These are phyloP conservation scores for Penicillium roqueforti DNA, from an alignment of 495 filamentous ascomycete genomes.

Conservation along the genomic window DNA sequence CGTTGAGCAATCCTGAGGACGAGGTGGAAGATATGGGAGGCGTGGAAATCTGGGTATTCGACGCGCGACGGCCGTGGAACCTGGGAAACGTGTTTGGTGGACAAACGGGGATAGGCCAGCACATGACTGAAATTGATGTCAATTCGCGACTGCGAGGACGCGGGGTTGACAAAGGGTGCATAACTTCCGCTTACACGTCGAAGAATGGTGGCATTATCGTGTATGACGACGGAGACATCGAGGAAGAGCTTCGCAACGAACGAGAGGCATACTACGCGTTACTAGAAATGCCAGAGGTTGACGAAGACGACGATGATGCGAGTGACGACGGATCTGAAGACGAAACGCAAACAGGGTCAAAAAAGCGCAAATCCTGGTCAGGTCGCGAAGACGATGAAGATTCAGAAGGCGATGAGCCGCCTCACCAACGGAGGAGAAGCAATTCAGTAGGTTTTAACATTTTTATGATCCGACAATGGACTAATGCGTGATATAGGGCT, in stretches of 20 bases:
- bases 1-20: constrained; percentile 51
- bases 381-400: constrained; percentile 67
- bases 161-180: constrained; percentile 59
- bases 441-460: constrained; percentile 64
- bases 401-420: constrained; percentile 62
- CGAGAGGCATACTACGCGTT: constrained; percentile 76
- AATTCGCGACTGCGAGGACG: constrained; percentile 49
- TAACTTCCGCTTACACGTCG: constrained; percentile 65
- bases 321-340: constrained; percentile 47
- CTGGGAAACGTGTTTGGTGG: constrained; percentile 87
- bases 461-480: neutral
- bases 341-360: constrained; percentile 33
- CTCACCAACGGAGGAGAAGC: constrained; percentile 73
- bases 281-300: constrained; percentile 83
- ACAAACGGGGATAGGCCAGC: constrained; percentile 44
- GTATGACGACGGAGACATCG: constrained; percentile 95
- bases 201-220: constrained; percentile 83
- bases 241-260: constrained; percentile 74
- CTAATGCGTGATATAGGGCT: constrained; percentile 51
- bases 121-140: constrained; percentile 44
- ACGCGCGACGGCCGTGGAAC: constrained; percentile 92
- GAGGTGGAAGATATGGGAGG: constrained; percentile 61
- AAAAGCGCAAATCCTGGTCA: constrained; percentile 85
- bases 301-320: constrained; percentile 55
- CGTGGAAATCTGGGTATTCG: constrained; percentile 92